Conservation (phyloP, 2,329 filamentous ascomycete genomes). For the Microcyclosporella mali region DNA sequence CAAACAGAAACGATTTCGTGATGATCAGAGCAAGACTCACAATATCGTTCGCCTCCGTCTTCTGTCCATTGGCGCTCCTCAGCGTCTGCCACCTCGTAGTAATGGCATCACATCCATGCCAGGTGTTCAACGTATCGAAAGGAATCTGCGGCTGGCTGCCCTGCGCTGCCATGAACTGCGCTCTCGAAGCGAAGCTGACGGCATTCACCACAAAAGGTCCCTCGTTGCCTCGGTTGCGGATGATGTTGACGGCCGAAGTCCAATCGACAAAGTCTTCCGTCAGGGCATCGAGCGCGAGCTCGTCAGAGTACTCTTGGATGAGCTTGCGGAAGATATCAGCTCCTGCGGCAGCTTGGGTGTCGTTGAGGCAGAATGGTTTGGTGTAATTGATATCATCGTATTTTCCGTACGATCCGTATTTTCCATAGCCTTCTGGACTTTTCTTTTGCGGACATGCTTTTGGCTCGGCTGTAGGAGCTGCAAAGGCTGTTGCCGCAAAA, state of each 20-base stretch:
- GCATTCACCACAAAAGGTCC: slow-evolving; percentile 22
- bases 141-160: slow-evolving; percentile 27
- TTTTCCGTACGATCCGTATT: too few species aligned
- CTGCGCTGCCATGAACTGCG: slow-evolving; percentile 26
- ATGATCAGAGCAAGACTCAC: slow-evolving; percentile 13
- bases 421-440: too few species aligned
- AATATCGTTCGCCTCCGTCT: slow-evolving; percentile 23
- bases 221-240: slow-evolving; percentile 24
- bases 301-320: slow-evolving; percentile 27
- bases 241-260: slow-evolving; percentile 28
- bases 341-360: slow-evolving; percentile 19
- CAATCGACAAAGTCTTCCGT: slow-evolving; percentile 29
- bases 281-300: slow-evolving; percentile 24
- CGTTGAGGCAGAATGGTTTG: slow-evolving; percentile 17
- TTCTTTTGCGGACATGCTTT: too few species aligned
- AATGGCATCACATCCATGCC: slow-evolving; percentile 23
- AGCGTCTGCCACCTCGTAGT: slow-evolving; percentile 25
- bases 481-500: too few species aligned
- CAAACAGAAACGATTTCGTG: too few species aligned
- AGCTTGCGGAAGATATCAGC: slow-evolving; percentile 27
- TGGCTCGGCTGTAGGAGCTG: too few species aligned
- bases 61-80: slow-evolving; percentile 21
- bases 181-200: slow-evolving; percentile 22
- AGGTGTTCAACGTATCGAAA: slow-evolving; percentile 27
- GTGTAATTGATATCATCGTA: too few species aligned